Evolutionary conservation across 345 rosid genomes (phyloP).

Genomic region (Cardiospermum halicacabum): DNA sequence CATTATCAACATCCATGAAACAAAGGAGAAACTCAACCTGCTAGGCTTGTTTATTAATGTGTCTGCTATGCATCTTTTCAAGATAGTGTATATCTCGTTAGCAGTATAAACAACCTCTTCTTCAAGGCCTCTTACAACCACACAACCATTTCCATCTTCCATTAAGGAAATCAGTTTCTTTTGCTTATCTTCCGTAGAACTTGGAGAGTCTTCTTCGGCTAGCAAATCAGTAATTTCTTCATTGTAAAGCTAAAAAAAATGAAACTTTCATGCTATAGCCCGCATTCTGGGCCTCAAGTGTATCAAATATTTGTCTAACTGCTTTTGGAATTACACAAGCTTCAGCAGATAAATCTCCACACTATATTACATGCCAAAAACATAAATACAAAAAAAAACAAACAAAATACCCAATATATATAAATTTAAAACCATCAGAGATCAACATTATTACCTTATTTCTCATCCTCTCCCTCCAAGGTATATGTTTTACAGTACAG

Average conservation of each 20-base stretch:
- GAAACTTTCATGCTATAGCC: slow-evolving; percentile 91
- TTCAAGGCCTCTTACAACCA: slow-evolving; percentile 83
- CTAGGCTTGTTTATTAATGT: slow-evolving; percentile 87
- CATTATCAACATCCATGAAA: background rate
- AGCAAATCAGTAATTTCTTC: slow-evolving; percentile 87
- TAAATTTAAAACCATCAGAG: background rate
- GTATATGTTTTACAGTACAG: slow-evolving; percentile 88
- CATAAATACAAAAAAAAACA: background rate
- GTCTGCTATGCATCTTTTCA: slow-evolving; percentile 87
- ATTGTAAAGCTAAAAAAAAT: slow-evolving; percentile 83
- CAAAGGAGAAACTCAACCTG: slow-evolving; percentile 34
- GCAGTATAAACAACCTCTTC: slow-evolving; percentile 93
- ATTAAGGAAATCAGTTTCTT: slow-evolving; percentile 79
- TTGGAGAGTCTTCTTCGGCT: slow-evolving; percentile 62
- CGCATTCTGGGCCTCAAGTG: slow-evolving; percentile 79
- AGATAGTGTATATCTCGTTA: slow-evolving; percentile 72
- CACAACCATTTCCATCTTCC: slow-evolving; percentile 95
- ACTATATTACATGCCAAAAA: slow-evolving; percentile 28
- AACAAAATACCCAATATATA: background rate
- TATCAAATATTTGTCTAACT: slow-evolving; percentile 78
- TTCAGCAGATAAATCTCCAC: slow-evolving; percentile 85
- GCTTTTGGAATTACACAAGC: slow-evolving; percentile 95
- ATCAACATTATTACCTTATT: slow-evolving; percentile 52
- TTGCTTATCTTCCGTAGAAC: slow-evolving; percentile 60
- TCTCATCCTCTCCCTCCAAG: slow-evolving; percentile 94